Conservation (phyloP, 148 eudicot genomes). For the Pharnaceum exiguum region DNA sequence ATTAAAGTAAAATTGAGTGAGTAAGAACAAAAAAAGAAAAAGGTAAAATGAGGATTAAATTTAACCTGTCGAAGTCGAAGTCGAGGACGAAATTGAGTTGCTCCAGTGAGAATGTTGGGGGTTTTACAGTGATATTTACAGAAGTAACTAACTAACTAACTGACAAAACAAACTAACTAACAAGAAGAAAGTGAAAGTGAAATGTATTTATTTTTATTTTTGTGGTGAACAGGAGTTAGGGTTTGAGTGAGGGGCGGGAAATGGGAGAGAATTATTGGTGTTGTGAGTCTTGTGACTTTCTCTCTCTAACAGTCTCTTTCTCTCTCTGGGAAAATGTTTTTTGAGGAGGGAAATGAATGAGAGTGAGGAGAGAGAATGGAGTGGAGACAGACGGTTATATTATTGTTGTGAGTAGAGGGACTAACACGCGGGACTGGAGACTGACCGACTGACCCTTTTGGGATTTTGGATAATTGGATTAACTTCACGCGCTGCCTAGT, state of each 20-base stretch:
- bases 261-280: no score
- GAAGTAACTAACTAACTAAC: no score
- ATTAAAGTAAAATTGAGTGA: not conserved
- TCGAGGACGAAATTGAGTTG: not conserved
- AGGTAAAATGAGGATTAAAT: not conserved
- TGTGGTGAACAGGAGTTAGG: no score
- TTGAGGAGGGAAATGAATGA: no score
- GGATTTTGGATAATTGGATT: not conserved
- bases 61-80: constrained; percentile 9
- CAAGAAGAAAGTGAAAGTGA: no score
- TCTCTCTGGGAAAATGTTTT: not conserved
- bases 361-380: no score
- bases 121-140: no score
- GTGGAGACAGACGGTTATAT: no score
- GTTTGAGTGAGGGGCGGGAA: no score
- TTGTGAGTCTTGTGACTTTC: no score
- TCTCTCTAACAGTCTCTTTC: not conserved
- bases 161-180: not conserved
- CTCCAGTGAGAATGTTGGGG: not conserved
- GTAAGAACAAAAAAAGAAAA: not conserved
- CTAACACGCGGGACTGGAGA: constrained; percentile 4
- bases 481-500: not conserved
- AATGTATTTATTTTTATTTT: no score
- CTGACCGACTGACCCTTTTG: no score
- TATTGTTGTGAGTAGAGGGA: constrained; percentile 7